Conservation (phyloP, 148 eudicot species). For the Rhododendron williamsianum region DNA sequence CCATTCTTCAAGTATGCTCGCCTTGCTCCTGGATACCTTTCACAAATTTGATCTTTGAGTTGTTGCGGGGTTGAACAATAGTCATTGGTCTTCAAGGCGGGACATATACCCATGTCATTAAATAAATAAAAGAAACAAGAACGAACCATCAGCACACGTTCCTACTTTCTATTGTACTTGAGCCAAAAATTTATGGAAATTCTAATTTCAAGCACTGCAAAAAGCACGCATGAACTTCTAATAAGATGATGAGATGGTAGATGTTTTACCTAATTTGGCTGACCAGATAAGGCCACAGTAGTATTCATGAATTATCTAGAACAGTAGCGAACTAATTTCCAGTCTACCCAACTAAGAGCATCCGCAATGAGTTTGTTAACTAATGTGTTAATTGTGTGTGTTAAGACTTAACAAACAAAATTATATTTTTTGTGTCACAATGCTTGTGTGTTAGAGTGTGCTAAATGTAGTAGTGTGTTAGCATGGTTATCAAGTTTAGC, state of each 20-base stretch:
- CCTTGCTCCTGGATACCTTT: constrained; percentile 87
- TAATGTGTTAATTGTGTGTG: too few relatives aligned
- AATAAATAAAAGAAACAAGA: neutral
- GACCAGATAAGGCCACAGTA: neutral
- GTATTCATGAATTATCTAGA: constrained; percentile 2
- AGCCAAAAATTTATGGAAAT: neutral
- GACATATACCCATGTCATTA: neutral
- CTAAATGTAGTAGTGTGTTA: too few relatives aligned
- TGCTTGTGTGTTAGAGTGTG: too few relatives aligned
- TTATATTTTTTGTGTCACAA: too few relatives aligned
- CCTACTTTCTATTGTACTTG: neutral
- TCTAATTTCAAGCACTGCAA: neutral
- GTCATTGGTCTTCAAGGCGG: constrained; percentile 66
- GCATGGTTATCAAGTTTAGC: too few relatives aligned
- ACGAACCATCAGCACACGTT: neutral
- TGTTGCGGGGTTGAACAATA: constrained; percentile 74
- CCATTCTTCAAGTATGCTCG: constrained; percentile 82
- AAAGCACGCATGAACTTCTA: neutral
- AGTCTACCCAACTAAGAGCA: neutral
- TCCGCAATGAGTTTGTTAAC: too few relatives aligned
- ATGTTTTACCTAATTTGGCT: neutral
- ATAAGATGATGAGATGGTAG: neutral
- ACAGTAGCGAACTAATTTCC: neutral
- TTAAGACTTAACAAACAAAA: too few relatives aligned
- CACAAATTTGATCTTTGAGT: constrained; percentile 82